Evolutionary conservation across 257 asterid species (phyloP).

Genomic region (Cordia subcordata): DNA sequence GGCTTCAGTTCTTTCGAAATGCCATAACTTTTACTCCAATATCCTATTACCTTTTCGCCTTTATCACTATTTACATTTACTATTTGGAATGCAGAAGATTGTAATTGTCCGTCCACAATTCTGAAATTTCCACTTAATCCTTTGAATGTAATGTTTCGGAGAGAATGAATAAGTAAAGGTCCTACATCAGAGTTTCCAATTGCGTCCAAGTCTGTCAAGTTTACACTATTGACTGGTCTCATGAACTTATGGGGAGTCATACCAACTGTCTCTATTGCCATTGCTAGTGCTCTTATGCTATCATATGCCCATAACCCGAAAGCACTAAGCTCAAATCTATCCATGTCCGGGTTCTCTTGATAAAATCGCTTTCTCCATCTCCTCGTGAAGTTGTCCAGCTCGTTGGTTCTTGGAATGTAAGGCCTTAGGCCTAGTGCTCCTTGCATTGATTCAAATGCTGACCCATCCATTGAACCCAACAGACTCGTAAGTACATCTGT

Average conservation of each 20-base stretch:
- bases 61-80: conserved; percentile 45
- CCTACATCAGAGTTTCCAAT: conserved; percentile 35
- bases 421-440: conserved; percentile 51
- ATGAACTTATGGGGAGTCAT: conserved; percentile 4
- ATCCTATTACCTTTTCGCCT: conserved; percentile 29
- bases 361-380: conserved; percentile 42
- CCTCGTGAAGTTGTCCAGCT: conserved; percentile 14
- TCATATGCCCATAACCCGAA: conserved; percentile 57
- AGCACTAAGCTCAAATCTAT: conserved; percentile 24
- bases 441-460: conserved; percentile 43
- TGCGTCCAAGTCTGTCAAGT: conserved; percentile 29
- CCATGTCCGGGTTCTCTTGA: conserved; percentile 34
- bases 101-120: conserved; percentile 29
- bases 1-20: conserved; percentile 14
- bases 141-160: conserved; percentile 21
- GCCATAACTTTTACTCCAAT: conserved; percentile 37
- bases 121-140: conserved; percentile 49
- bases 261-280: conserved; percentile 27
- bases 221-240: conserved; percentile 5
- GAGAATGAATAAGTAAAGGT: conserved; percentile 17
- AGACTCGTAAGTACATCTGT: conserved; percentile 39
- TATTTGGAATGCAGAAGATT: conserved; percentile 34
- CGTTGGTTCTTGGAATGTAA: conserved; percentile 25
- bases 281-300: conserved; percentile 27
- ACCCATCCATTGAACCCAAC: conserved; percentile 25